Conservation (phyloP, 2,329 filamentous ascomycete species). For the Apiospora pterosperma region DNA sequence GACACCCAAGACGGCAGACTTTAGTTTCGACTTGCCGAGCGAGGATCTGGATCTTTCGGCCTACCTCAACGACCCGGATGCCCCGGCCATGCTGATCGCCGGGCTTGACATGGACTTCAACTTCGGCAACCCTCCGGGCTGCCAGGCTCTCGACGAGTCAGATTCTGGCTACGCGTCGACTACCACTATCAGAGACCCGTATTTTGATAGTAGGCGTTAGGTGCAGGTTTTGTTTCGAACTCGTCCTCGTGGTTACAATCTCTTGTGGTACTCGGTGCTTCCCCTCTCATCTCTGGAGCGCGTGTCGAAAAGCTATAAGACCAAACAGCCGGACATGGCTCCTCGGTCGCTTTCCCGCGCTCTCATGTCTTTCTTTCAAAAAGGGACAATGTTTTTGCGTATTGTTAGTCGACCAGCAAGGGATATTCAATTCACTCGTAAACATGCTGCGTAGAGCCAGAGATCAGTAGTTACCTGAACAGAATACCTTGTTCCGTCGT, state of each 20-base stretch:
- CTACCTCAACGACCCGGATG: constrained; percentile 12
- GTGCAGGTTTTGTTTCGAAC: neutral
- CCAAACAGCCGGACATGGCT: neutral
- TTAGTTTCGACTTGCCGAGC: constrained; percentile 7
- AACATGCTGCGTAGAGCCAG: neutral
- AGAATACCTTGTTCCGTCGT: neutral
- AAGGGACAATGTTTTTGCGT: neutral
- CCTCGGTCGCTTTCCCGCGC: neutral
- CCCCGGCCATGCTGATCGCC: neutral
- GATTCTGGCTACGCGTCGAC: constrained; percentile 27
- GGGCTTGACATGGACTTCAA: constrained; percentile 11
- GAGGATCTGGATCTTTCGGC: constrained; percentile 15
- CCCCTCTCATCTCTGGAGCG: neutral
- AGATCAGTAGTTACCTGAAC: neutral
- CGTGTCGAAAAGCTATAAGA: neutral
- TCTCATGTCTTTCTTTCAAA: neutral
- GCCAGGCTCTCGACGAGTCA: constrained; percentile 15
- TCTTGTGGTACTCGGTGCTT: neutral
- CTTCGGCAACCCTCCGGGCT: constrained; percentile 10
- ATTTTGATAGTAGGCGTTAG: neutral
- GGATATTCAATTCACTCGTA: neutral
- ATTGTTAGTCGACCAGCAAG: neutral
- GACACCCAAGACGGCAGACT: constrained; percentile 11
- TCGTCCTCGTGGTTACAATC: neutral
- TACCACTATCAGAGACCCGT: constrained; percentile 12